These are phyloP conservation scores for Passiflora organensis DNA, from an alignment of 345 rosid species.

Conservation along the genomic window DNA sequence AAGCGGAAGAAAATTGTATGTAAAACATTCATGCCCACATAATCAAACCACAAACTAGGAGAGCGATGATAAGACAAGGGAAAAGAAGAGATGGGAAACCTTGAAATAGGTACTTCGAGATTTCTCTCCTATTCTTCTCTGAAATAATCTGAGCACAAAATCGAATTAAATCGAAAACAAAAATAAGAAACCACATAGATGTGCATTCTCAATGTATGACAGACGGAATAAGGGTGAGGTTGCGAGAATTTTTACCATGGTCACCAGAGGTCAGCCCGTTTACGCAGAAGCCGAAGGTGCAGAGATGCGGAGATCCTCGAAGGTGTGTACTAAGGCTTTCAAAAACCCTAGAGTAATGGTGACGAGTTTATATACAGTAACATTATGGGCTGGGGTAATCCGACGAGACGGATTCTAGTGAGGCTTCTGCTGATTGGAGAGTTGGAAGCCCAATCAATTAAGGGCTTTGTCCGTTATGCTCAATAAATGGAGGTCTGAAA, in stretches of 20 bases:
- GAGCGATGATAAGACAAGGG: neutral
- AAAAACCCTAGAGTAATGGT: constrained; percentile 16
- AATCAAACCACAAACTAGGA: neutral
- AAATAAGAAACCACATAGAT: neutral
- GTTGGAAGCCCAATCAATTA: too few species aligned
- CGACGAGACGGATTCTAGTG: neutral
- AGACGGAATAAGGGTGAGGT: neutral
- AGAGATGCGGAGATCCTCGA: constrained; percentile 4
- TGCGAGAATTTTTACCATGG: constrained; percentile 11
- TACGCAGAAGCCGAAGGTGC: neutral
- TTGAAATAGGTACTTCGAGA: constrained; percentile 26
- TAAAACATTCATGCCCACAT: neutral
- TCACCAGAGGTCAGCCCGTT: neutral
- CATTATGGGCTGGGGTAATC: neutral
- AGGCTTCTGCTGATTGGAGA: neutral
- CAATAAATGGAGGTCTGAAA: too few species aligned
- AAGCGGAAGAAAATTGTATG: neutral
- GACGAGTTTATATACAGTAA: neutral
- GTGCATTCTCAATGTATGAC: too few species aligned
- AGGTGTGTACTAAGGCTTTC: neutral
- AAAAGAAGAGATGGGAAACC: constrained; percentile 2
- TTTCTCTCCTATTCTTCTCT: constrained; percentile 31
- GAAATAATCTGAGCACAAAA: constrained; percentile 20
- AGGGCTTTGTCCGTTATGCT: too few species aligned
- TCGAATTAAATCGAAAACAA: neutral